Conservation (phyloP, 164 flowering plant species). For the Piper longum region DNA sequence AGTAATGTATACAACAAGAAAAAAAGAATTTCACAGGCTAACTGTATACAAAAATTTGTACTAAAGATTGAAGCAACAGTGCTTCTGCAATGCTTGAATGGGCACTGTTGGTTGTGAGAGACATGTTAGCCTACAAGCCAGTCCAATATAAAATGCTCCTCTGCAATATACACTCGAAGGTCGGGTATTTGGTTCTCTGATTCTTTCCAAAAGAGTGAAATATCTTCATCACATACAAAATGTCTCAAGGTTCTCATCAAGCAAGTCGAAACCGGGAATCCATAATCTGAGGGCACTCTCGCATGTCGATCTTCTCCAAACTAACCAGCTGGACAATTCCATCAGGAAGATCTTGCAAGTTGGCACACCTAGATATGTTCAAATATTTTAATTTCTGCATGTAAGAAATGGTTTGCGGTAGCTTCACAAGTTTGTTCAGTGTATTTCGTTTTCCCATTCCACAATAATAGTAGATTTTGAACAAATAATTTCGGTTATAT, state of each 20-base stretch:
- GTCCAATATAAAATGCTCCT: slow-evolving; percentile 34
- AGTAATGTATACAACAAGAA: no score
- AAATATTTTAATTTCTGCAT: slow-evolving; percentile 35
- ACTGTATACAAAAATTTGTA: no score
- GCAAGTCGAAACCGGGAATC: slow-evolving; percentile 30
- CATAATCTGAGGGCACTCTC: slow-evolving; percentile 42
- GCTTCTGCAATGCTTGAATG: no score
- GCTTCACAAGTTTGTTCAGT: slow-evolving; percentile 14
- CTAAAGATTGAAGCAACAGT: no score
- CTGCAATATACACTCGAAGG: slow-evolving; percentile 39
- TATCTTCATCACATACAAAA: slow-evolving; percentile 62
- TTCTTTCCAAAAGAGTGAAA: slow-evolving; percentile 46
- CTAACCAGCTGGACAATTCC: slow-evolving; percentile 25
- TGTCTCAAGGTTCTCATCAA: slow-evolving; percentile 23
- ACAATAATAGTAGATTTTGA: no score
- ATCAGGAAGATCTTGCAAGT: slow-evolving; percentile 47
- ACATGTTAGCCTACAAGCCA: slow-evolving; percentile 44
- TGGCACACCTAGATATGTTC: slow-evolving; percentile 62
- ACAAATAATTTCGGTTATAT: no score
- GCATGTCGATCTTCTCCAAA: slow-evolving; percentile 75
- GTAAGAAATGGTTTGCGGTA: slow-evolving; percentile 39
- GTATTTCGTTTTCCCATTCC: no score
- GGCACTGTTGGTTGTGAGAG: no score
- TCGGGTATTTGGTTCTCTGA: slow-evolving; percentile 20
- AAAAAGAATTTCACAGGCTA: no score